phyloP scores from a whole-genome alignment of 2,329 filamentous ascomycete genomes.

The Aureobasidium sp. region DNA sequence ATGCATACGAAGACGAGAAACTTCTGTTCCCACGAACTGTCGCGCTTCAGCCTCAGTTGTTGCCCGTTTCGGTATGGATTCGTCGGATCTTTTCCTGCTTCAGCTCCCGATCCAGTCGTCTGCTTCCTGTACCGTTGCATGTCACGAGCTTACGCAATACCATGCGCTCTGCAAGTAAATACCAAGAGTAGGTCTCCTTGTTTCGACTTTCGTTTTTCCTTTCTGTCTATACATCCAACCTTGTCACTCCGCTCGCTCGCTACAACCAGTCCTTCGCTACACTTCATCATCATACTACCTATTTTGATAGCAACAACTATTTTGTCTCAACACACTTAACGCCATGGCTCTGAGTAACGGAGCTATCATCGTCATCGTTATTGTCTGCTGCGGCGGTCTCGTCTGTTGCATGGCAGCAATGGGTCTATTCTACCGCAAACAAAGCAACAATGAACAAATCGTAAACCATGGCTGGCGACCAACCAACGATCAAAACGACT shows the following conservation, averaged over 20 bases:
- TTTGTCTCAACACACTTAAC: neutral
- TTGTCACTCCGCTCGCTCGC: neutral
- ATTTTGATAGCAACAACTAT: neutral
- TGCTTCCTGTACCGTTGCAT: neutral
- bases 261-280: neutral
- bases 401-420: constrained; percentile 3
- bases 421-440: neutral
- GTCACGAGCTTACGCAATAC: constrained; percentile 9
- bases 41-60: neutral
- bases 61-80: constrained; percentile 7
- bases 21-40: neutral
- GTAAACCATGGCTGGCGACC: constrained; percentile 7
- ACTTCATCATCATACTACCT: neutral
- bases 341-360: neutral
- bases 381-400: constrained; percentile 1
- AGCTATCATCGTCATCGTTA: constrained; percentile 8
- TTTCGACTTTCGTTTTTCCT: neutral
- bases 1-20: neutral
- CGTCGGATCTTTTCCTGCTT: neutral
- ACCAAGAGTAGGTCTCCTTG: neutral
- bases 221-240: neutral
- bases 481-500: neutral
- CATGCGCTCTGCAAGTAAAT: neutral
- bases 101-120: neutral
- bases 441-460: neutral